Base-by-base conservation (phyloP, 257 asterid genomes). In the Ocimum tenuiflorum region DNA sequence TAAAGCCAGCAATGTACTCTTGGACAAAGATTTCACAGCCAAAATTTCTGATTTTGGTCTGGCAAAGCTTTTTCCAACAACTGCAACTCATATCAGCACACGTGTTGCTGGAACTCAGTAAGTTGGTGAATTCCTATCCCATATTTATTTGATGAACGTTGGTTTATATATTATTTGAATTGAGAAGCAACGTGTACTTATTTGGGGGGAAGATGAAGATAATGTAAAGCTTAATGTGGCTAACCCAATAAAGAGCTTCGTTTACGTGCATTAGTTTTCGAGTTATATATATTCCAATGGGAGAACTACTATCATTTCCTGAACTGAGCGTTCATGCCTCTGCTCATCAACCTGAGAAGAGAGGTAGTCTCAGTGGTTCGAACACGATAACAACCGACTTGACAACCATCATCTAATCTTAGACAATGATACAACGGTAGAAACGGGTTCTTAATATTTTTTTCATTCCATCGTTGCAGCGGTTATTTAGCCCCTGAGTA, bases 401-500 rank as follows among this genome's bases (percentile, higher is more conserved):
- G 19, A 24, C 4, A 8, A 0, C 13, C 59, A 36, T 12, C 47
- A 10, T 29, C 45, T 56, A 31, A 56, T 15, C 46, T n/a, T 31
- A 7, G 63, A 56, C 7, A 57, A 57, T 4, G 29, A 23, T 24
- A 15, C 67, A 18, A 17, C 23, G 20, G 19, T n/a, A 4, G 48
- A 45, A 54, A 22, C 18, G 27, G 2, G 58, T n/a, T 65, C 63
- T 1, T 19, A 52, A 22, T 33, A 47, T 15, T 29, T 27, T 39
- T 24, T 27, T 50, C 31, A 27, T 27, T 43, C 27, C 33, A 56
- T 53, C n/a, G n/a, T n/a, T n/a, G 60, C 78, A 92, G 99, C 13
- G 99, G 99, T 75, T 92, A 92, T 74, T 76, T 92, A 86, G 99
- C 99, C 27, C 97, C 99, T 3, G 99, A 92, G 74, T 92, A 92